A percentile compares a stretch with the other conserved stretches of the same genome.
Evolutionary conservation across 2,329 filamentous ascomycete species (phyloP).

Genomic region (Cladosporium cucumerinum): DNA sequence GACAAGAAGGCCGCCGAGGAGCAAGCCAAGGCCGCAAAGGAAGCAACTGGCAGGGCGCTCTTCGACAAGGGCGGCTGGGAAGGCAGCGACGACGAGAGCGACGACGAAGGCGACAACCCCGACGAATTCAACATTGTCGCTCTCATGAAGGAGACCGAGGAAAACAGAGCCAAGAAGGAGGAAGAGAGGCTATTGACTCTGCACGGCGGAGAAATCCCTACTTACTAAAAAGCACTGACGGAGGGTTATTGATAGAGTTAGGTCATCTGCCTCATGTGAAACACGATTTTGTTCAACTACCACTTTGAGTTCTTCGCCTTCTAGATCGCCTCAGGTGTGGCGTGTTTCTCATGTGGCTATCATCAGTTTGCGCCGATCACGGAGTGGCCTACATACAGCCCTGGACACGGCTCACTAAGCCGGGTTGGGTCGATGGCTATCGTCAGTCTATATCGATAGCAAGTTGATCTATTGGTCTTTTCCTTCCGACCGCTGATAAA

Average conservation of each 20-base stretch:
- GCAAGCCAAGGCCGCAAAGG: slow-evolving; percentile 84
- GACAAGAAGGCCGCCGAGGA: slow-evolving; percentile 96
- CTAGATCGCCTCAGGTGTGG: background rate
- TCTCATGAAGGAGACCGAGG: slow-evolving; percentile 80
- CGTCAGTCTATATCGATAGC: too few species aligned
- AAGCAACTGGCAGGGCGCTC: slow-evolving; percentile 88
- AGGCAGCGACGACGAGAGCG: slow-evolving; percentile 60
- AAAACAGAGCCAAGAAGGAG: slow-evolving; percentile 69
- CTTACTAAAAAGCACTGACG: background rate
- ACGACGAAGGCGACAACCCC: slow-evolving; percentile 62
- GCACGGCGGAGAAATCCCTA: slow-evolving; percentile 9
- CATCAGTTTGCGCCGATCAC: background rate
- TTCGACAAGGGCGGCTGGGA: slow-evolving; percentile 97
- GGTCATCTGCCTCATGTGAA: slow-evolving; percentile 15
- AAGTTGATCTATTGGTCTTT: too few species aligned
- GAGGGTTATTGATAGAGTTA: background rate
- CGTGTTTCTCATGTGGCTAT: too few species aligned
- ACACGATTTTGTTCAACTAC: slow-evolving; percentile 16
- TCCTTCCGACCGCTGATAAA: too few species aligned
- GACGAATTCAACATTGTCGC: slow-evolving; percentile 75
- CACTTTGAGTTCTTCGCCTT: background rate
- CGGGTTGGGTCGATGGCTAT: too few species aligned
- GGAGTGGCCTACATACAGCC: background rate
- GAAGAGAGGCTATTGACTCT: slow-evolving; percentile 57
- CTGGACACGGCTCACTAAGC: too few species aligned